phyloP scores from a whole-genome alignment of 176 grass and related monocot species.

The Aegilops umbellulata region DNA sequence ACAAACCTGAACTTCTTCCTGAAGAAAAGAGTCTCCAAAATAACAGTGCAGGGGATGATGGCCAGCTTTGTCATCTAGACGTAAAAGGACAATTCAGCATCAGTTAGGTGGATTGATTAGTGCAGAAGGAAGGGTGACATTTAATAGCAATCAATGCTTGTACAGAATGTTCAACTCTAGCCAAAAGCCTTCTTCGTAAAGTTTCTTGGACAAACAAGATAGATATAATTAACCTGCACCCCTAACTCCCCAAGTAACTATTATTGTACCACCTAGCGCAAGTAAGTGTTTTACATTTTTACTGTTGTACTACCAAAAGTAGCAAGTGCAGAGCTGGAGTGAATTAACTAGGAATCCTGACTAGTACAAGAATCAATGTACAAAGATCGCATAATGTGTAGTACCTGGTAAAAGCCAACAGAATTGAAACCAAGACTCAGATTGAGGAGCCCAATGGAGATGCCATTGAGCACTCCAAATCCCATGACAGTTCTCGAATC shows the following conservation, averaged over 20 bases:
- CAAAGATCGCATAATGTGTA: neutral
- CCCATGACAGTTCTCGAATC: slow-evolving; percentile 96
- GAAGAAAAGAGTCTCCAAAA: slow-evolving; percentile 98
- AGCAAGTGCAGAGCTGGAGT: slow-evolving; percentile 4
- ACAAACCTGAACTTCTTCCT: slow-evolving; percentile 96
- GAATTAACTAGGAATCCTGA: slow-evolving; percentile 23
- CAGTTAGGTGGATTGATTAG: slow-evolving; percentile 55
- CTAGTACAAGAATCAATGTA: neutral
- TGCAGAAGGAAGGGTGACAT: slow-evolving; percentile 33
- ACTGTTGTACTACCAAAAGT: slow-evolving; percentile 12
- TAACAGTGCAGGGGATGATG: slow-evolving; percentile 97
- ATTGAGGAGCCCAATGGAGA: slow-evolving; percentile 98
- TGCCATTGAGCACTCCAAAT: slow-evolving; percentile 96
- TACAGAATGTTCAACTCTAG: slow-evolving; percentile 25
- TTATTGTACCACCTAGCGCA: neutral
- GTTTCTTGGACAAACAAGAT: slow-evolving; percentile 22
- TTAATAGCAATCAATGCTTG: slow-evolving; percentile 26
- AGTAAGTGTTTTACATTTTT: neutral
- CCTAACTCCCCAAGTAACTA: slow-evolving; percentile 7
- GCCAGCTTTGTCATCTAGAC: slow-evolving; percentile 97
- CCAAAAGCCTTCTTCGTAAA: neutral
- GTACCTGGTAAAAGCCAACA: slow-evolving; percentile 99
- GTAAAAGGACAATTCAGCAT: slow-evolving; percentile 36
- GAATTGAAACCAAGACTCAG: slow-evolving; percentile 99
- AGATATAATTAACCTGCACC: slow-evolving; percentile 22